A percentile compares a stretch with the other conserved stretches of the same genome.
phyloP scores from a whole-genome alignment of 2,329 filamentous ascomycete genomes.

The Endoconidiophora laricicola region DNA sequence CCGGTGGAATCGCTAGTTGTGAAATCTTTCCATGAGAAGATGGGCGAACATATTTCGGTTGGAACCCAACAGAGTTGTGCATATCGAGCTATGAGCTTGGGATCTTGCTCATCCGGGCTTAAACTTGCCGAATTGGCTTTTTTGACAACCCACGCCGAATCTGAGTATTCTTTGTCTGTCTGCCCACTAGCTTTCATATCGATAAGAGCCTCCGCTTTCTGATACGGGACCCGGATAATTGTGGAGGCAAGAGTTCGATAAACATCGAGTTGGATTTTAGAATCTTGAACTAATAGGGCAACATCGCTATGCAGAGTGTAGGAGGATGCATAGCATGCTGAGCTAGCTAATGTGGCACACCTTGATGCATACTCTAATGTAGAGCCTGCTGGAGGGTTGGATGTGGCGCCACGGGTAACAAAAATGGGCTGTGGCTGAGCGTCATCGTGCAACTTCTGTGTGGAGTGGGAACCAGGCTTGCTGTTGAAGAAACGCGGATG shows the following conservation, averaged over 20 bases:
- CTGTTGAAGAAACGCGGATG: neutral
- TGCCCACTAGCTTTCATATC: slow-evolving; percentile 15
- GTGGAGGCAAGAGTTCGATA: slow-evolving; percentile 17
- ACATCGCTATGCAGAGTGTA: slow-evolving; percentile 7
- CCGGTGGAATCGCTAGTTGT: neutral
- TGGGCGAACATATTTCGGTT: slow-evolving; percentile 24
- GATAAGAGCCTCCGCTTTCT: slow-evolving; percentile 18
- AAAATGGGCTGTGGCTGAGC: no score
- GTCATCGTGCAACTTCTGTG: neutral
- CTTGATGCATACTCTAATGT: no score
- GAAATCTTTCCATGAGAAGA: slow-evolving; percentile 17
- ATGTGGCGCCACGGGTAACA: no score
- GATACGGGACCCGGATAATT: slow-evolving; percentile 14
- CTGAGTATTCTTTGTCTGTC: slow-evolving; percentile 21
- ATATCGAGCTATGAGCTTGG: slow-evolving; percentile 6
- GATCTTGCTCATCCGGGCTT: slow-evolving; percentile 17
- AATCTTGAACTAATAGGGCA: no score
- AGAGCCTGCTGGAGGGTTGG: neutral
- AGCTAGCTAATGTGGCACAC: neutral
- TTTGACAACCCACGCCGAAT: slow-evolving; percentile 25
- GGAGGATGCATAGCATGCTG: neutral
- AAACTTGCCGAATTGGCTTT: slow-evolving; percentile 23
- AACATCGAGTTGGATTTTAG: slow-evolving; percentile 10
- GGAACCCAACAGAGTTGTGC: slow-evolving; percentile 20
- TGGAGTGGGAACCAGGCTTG: neutral